Base-by-base conservation (phyloP, 2,329 filamentous ascomycete genomes). In the Penicillium sp. region DNA sequence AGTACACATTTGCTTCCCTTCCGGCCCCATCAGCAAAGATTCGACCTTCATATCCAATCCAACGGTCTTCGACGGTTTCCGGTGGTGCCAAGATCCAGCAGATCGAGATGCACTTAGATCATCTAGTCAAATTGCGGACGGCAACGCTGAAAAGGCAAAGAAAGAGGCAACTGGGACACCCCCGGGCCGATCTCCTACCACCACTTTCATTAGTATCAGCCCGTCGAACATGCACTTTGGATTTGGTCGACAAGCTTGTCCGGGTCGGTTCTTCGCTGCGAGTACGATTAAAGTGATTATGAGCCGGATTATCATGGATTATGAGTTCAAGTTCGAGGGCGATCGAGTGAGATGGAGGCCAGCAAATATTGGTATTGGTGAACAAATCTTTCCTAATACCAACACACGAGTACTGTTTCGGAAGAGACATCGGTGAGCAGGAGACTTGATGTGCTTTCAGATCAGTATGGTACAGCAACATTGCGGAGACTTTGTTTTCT, bases 21-120 rank as follows among this genome's bases (percentile, higher is more conserved):
- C 71, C 1, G 71, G 71, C 3, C 70, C 72, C 2, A 66, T 73
- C 43, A 67, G 70, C n/a, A 69, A 61, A 51, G 72, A 75, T 26
- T 42, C 65, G 1, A n/a, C 30, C 6, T 63, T 70, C 43, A n/a
- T 73, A n/a, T 25, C 58, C 4, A 49, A 69, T n/a, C 65, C 70
- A 2, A 28, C 57, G 0, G 16, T 26, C 4, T 75, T 74, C 55
- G 65, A 73, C 6, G 70, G 69, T 1, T 71, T 73, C 55, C 71
- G 72, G 10, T 74, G 71, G 71, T 68, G 67, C 13, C 60, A 57
- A 16, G 56, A 69, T n/a, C 55, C 64, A 6, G 42, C 46, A 7
- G 56, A 67, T 28, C 60, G 59, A 6, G 64, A 62, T 22, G 59
- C 57, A 30, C 43, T 66, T 6, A 38, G 30, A 35, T 19, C 19